Conservation (phyloP, 371 early-diverging fungal genomes). For the Mortierella sp. region DNA sequence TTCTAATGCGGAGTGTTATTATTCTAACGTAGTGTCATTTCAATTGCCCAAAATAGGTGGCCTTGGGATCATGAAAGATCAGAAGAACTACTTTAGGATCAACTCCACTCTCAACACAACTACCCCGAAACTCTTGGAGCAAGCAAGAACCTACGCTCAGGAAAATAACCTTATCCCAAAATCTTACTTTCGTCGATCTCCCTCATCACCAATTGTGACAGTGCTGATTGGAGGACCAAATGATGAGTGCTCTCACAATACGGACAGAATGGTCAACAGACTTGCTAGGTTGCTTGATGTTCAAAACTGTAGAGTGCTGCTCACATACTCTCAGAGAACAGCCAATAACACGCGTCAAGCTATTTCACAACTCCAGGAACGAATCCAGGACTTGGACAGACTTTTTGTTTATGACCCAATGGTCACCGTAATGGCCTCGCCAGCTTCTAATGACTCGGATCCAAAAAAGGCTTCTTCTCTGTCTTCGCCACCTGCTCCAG, state of each 20-base stretch:
- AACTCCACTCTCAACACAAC: slow-evolving; percentile 42
- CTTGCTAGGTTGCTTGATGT: slow-evolving; percentile 28
- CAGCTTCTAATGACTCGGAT: neutral
- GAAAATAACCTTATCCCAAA: slow-evolving; percentile 26
- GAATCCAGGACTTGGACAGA: slow-evolving; percentile 24
- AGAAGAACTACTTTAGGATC: slow-evolving; percentile 47
- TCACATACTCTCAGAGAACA: slow-evolving; percentile 40
- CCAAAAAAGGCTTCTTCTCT: too few relatives aligned
- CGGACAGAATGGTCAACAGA: slow-evolving; percentile 35
- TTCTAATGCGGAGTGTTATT: too few relatives aligned
- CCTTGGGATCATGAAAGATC: slow-evolving; percentile 49
- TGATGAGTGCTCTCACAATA: slow-evolving; percentile 41
- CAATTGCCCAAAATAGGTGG: slow-evolving; percentile 9
- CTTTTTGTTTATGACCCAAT: slow-evolving; percentile 43
- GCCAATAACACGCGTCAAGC: slow-evolving; percentile 23
- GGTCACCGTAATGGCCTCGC: neutral
- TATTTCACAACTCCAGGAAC: slow-evolving; percentile 7
- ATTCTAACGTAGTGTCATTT: too few relatives aligned
- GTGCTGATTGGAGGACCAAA: slow-evolving; percentile 47
- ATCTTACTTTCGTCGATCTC: slow-evolving; percentile 7
- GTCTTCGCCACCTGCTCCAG: slow-evolving; percentile 5
- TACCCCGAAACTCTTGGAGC: slow-evolving; percentile 19
- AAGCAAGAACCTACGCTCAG: slow-evolving; percentile 9
- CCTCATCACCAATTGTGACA: slow-evolving; percentile 17
- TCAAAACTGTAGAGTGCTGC: slow-evolving; percentile 35